Conservation (phyloP, 345 rosid species). For the Acer saccharum region DNA sequence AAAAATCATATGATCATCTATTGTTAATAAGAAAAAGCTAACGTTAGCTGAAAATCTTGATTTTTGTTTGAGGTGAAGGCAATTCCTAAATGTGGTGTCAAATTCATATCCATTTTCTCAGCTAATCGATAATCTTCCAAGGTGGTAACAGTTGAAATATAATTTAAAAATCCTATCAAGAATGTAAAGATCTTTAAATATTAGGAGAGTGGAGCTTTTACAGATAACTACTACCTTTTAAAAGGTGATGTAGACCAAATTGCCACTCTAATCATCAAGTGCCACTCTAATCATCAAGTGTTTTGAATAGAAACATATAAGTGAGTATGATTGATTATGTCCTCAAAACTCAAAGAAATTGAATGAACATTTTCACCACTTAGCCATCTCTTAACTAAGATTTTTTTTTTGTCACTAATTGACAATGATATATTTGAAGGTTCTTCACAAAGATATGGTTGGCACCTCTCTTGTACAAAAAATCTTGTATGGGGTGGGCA, state of each 20-base stretch:
- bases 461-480: too few relatives aligned
- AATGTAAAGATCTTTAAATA: neutral
- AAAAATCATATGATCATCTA: too few relatives aligned
- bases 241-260: constrained; percentile 15
- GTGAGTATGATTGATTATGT: neutral
- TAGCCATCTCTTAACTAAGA: too few relatives aligned
- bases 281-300: constrained; percentile 5
- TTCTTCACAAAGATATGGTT: too few relatives aligned
- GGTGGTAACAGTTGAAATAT: neutral
- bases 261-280: constrained; percentile 8
- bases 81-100: neutral
- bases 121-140: neutral
- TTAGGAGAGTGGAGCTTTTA: neutral
- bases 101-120: neutral
- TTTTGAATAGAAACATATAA: neutral
- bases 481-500: too few relatives aligned
- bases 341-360: too few relatives aligned
- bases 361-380: too few relatives aligned
- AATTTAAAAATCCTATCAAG: neutral
- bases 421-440: too few relatives aligned
- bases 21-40: neutral
- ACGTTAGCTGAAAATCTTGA: neutral
- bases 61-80: neutral
- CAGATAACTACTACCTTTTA: neutral
- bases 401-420: too few relatives aligned